Evolutionary conservation across 768 basidiomycete species (phyloP).

Genomic region (Pholiota molesta): DNA sequence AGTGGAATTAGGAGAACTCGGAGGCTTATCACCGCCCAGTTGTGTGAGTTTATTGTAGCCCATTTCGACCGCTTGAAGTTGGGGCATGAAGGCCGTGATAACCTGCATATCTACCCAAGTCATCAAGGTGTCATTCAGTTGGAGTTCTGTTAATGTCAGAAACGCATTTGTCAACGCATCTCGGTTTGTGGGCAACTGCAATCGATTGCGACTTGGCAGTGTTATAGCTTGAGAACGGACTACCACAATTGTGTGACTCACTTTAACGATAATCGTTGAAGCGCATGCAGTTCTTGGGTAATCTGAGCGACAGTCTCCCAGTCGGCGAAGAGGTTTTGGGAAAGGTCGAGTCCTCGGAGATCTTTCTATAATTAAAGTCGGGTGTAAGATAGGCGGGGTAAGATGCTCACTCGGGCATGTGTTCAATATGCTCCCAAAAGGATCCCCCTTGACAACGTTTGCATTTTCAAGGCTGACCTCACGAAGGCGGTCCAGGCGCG

Average conservation of each 20-base stretch:
- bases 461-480: constrained; percentile 82
- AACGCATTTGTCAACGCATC: constrained; percentile 45
- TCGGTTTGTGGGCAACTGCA: constrained; percentile 43
- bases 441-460: constrained; percentile 53
- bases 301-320: constrained; percentile 77
- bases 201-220: constrained; percentile 64
- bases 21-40: constrained; percentile 30
- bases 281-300: constrained; percentile 55
- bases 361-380: constrained; percentile 42
- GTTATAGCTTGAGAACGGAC: constrained; percentile 18
- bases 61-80: constrained; percentile 59
- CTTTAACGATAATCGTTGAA: constrained; percentile 80
- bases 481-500: constrained; percentile 65
- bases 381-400: constrained; percentile 4
- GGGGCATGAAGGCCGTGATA: constrained; percentile 56
- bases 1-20: constrained; percentile 22
- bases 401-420: constrained; percentile 68
- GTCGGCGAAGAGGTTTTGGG: constrained; percentile 66
- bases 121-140: constrained; percentile 73
- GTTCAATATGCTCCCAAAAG: constrained; percentile 50
- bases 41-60: constrained; percentile 65
- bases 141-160: constrained; percentile 58
- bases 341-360: constrained; percentile 81
- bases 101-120: constrained; percentile 68
- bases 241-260: constrained; percentile 39